Percentiles rank a stretch among this genome's conserved stretches.
Conservation (phyloP, 1,284 basidiomycete genomes). For the Ganoderma resinaceum region DNA sequence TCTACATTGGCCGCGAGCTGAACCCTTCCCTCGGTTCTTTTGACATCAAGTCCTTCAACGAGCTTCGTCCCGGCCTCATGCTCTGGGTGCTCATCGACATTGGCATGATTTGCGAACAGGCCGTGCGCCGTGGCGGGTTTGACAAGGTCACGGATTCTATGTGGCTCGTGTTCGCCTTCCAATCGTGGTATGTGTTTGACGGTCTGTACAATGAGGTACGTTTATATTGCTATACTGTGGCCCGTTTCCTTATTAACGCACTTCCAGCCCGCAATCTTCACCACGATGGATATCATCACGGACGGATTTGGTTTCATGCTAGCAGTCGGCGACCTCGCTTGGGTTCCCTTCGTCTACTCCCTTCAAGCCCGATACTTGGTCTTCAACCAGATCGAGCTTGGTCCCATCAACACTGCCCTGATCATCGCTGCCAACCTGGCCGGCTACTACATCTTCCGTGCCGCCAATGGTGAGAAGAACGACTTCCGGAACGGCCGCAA, state of each 20-base stretch:
- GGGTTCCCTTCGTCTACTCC: constrained; percentile 96
- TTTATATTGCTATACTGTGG: constrained; percentile 2
- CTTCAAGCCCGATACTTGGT: constrained; percentile 95
- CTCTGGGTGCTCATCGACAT: constrained; percentile 94
- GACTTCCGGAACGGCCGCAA: constrained; percentile 94
- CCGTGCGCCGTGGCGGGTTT: constrained; percentile 73
- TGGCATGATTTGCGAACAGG: constrained; percentile 93
- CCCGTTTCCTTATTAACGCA: neutral
- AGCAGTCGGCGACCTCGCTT: constrained; percentile 89
- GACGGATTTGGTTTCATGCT: constrained; percentile 99
- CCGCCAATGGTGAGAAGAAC: constrained; percentile 93
- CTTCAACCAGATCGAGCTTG: constrained; percentile 86
- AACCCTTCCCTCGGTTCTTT: constrained; percentile 91
- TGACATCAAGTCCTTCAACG: constrained; percentile 98
- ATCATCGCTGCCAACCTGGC: constrained; percentile 75
- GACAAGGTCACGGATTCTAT: constrained; percentile 86
- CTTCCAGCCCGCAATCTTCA: constrained; percentile 81
- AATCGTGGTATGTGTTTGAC: constrained; percentile 89
- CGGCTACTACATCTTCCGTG: constrained; percentile 94
- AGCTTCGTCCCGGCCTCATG: constrained; percentile 94
- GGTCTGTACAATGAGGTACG: constrained; percentile 88
- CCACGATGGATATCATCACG: constrained; percentile 97
- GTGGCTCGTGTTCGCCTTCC: constrained; percentile 89
- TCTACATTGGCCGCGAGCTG: constrained; percentile 95
- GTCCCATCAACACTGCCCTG: constrained; percentile 61